A percentile compares a stretch with the other conserved stretches of the same genome.
Evolutionary conservation across 176 grass and related monocot genomes (phyloP).

Genomic region (Otatea glauca): DNA sequence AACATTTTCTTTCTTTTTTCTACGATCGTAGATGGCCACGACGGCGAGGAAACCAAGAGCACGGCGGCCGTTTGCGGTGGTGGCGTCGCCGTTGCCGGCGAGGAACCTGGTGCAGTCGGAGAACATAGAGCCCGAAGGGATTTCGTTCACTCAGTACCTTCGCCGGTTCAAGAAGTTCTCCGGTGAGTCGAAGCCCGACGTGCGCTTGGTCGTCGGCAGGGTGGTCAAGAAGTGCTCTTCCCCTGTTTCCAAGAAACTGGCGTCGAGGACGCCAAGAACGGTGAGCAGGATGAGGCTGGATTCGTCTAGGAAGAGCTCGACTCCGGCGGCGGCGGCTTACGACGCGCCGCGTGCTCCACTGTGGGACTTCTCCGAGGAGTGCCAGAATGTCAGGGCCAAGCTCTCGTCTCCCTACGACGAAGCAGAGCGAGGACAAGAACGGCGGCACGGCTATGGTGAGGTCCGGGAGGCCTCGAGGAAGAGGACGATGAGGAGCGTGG

Average conservation of each 20-base stretch:
- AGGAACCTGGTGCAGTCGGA: slow-evolving; percentile 4
- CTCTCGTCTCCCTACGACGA: background rate
- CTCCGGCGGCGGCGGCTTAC: background rate
- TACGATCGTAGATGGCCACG: slow-evolving; percentile 25
- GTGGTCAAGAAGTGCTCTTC: slow-evolving; percentile 6
- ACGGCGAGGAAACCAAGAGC: slow-evolving; percentile 23
- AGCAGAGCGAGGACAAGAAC: background rate
- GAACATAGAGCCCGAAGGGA: slow-evolving; percentile 14
- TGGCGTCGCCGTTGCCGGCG: slow-evolving; percentile 16
- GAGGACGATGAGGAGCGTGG: slow-evolving; percentile 36
- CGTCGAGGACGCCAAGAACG: slow-evolving; percentile 7
- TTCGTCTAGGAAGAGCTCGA: background rate
- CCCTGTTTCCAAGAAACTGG: slow-evolving; percentile 24
- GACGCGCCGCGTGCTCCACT: slow-evolving; percentile 35
- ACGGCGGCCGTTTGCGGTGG: slow-evolving; percentile 43
- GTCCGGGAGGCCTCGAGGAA: background rate
- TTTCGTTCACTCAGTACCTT: slow-evolving; percentile 24
- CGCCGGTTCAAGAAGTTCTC: slow-evolving; percentile 27
- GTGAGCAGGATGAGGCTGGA: background rate
- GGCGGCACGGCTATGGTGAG: background rate
- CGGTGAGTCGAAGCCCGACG: slow-evolving; percentile 14
- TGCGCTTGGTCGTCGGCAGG: background rate
- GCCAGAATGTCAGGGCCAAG: background rate
- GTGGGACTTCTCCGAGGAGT: slow-evolving; percentile 11
- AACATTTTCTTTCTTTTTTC: background rate